Base-by-base conservation (phyloP, 2,329 filamentous ascomycete genomes). In the Aureobasidium sp. region DNA sequence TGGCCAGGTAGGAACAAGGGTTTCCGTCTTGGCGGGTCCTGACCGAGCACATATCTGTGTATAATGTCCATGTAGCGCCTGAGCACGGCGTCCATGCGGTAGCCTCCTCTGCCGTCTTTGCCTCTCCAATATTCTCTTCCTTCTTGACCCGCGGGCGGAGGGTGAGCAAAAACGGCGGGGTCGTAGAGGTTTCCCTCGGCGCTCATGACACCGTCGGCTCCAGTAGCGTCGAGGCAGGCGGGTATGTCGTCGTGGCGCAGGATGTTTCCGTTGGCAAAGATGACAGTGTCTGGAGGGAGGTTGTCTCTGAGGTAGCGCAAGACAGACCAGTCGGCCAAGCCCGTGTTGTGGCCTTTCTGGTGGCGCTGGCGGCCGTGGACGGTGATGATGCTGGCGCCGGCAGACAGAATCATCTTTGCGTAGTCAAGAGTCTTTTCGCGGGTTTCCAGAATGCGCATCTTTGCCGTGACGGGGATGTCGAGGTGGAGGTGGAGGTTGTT, bases 191-290 rank as follows among this genome's bases (percentile, higher is more conserved):
- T 96, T 0, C 91, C 94, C 74, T 99, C 94, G 5, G 94, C 94
- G 66, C 88, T 93, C 94, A 99, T 97, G 55, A 99, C 84, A 19
- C 83, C 94, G 72, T 99, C 94, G 1, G 87, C 93, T 0, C 92
- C 91, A 0, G 94, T 99, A 4, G 81, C 89, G 53, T 85, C 82
- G 21, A 99, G 76, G 69, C 93, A 97, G 21, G 77, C 77, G 54
- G 87, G 82, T 11, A 99, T 78, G 70, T 99, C 93, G 0, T 79
- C 85, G 61, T 87, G 81, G 71, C 89, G 87, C 61, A 99, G 77
- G 37, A 96, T 87, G 69, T 99, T 99, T 13, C 94, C 94, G 72
- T 99, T 99, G 3, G 94, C 94, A 70, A 99, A 97, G 2, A 99
- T 84, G 25, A 99, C 94, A 8, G 91, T 95, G 50, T 96, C 91